phyloP scores from a whole-genome alignment of 2,329 filamentous ascomycete genomes.

The Pseudovirgaria hyperparasitica region DNA sequence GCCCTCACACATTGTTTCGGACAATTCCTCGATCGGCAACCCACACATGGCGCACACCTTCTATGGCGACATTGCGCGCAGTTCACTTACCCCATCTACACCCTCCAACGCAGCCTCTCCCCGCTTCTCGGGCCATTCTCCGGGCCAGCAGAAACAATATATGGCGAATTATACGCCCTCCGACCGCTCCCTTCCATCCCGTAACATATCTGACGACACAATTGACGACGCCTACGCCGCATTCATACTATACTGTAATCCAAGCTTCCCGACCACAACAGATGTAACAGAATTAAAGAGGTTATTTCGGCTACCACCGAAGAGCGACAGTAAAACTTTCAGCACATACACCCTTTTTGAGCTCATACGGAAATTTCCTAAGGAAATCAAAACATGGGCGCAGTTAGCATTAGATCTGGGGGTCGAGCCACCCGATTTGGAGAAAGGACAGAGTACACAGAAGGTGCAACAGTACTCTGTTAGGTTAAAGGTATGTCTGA shows the following conservation, averaged over 20 bases:
- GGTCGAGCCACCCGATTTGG: conserved; percentile 68
- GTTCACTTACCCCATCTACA: conserved; percentile 22
- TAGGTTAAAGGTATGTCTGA: conserved; percentile 68
- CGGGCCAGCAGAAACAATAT: conserved; percentile 19
- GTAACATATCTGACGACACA: conserved; percentile 52
- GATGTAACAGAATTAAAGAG: conserved; percentile 61
- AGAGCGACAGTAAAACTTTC: conserved; percentile 79
- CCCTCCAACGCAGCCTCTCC: conserved; percentile 23
- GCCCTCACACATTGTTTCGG: conserved; percentile 17
- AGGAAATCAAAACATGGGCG: conserved; percentile 87
- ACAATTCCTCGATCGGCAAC: conserved; percentile 18
- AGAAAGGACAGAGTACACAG: conserved; percentile 79
- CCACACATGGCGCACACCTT: conserved; percentile 20
- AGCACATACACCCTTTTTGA: conserved; percentile 65
- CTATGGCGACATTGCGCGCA: conserved; percentile 25
- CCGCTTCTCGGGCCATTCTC: conserved; percentile 24
- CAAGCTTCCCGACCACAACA: conserved; percentile 55
- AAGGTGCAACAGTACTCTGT: conserved; percentile 95
- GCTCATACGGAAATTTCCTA: conserved; percentile 62
- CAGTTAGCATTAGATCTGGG: conserved; percentile 78
- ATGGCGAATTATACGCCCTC: conserved; percentile 22
- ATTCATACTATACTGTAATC: conserved; percentile 89
- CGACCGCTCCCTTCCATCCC: conserved; percentile 50
- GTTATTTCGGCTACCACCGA: conserved; percentile 67
- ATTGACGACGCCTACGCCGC: conserved; percentile 72